Conservation (phyloP, 2,329 filamentous ascomycete species). For the Curvularia verruculosa region DNA sequence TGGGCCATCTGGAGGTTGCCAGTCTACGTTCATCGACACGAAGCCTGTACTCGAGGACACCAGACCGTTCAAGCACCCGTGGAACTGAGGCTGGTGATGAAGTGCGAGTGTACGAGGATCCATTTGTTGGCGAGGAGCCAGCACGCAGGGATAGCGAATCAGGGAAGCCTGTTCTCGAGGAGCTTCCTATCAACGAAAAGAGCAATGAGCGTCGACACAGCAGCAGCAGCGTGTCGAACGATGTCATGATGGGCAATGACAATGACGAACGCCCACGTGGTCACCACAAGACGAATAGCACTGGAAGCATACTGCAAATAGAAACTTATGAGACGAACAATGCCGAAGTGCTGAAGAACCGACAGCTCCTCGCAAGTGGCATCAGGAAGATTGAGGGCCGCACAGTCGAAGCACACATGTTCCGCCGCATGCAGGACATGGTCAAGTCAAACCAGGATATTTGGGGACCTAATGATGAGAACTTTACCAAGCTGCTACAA, state of each 20-base stretch:
- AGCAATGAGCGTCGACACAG: slow-evolving; percentile 44
- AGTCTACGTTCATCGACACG: slow-evolving; percentile 29
- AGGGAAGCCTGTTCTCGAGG: slow-evolving; percentile 56
- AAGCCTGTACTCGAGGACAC: slow-evolving; percentile 41
- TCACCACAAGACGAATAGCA: slow-evolving; percentile 49
- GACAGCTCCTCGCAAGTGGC: slow-evolving; percentile 72
- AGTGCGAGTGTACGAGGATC: slow-evolving; percentile 62
- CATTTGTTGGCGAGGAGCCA: slow-evolving; percentile 51
- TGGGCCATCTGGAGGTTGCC: slow-evolving; percentile 29
- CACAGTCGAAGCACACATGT: slow-evolving; percentile 79
- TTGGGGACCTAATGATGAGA: slow-evolving; percentile 70
- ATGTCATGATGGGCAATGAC: slow-evolving; percentile 36
- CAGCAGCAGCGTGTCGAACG: slow-evolving; percentile 33
- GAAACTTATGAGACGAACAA: slow-evolving; percentile 42
- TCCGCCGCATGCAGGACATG: slow-evolving; percentile 77
- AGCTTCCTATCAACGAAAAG: slow-evolving; percentile 59
- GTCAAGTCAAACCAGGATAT: slow-evolving; percentile 68
- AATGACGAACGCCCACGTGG: slow-evolving; percentile 35
- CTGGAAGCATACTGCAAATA: slow-evolving; percentile 43
- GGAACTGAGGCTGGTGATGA: slow-evolving; percentile 48
- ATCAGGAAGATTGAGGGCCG: slow-evolving; percentile 74
- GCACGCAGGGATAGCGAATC: slow-evolving; percentile 35
- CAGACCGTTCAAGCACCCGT: slow-evolving; percentile 42
- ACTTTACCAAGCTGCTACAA: slow-evolving; percentile 70
- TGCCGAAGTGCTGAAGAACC: slow-evolving; percentile 53